phyloP scores from a whole-genome alignment of 768 basidiomycete genomes.

The Heimioporus sp. region DNA sequence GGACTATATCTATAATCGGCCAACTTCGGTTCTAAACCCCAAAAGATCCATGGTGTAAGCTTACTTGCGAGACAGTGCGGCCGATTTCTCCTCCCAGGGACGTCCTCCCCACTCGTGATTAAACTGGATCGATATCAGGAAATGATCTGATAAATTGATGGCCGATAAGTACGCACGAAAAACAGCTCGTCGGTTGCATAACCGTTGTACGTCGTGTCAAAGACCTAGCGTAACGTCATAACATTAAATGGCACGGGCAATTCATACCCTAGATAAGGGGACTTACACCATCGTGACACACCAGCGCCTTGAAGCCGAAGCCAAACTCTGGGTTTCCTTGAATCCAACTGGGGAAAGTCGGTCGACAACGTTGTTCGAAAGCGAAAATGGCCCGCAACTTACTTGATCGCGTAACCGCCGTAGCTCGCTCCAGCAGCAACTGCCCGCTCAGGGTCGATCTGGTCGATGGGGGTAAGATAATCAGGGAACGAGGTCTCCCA shows the following conservation, averaged over 20 bases:
- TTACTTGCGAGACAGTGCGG: constrained; percentile 56
- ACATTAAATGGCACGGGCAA: background rate
- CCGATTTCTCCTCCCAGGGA: constrained; percentile 67
- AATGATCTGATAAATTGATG: background rate
- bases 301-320: constrained; percentile 88
- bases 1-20: constrained; percentile 61
- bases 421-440: constrained; percentile 82
- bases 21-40: background rate
- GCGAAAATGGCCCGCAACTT: constrained; percentile 22
- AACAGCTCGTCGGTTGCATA: constrained; percentile 90
- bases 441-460: constrained; percentile 69
- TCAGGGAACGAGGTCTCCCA: background rate
- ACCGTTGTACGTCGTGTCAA: constrained; percentile 77
- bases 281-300: constrained; percentile 87
- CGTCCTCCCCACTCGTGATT: constrained; percentile 86
- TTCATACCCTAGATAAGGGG: constrained; percentile 1
- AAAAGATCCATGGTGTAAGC: constrained; percentile 6
- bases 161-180: constrained; percentile 56
- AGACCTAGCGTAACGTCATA: constrained; percentile 44
- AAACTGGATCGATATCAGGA: constrained; percentile 46
- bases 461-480: background rate
- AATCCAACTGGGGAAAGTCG: constrained; percentile 67
- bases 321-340: constrained; percentile 89
- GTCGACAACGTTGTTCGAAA: background rate
- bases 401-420: constrained; percentile 92